A percentile compares a stretch with the other conserved stretches of the same genome.
Conservation (phyloP, 257 asterid genomes). For the Solanum acaule region DNA sequence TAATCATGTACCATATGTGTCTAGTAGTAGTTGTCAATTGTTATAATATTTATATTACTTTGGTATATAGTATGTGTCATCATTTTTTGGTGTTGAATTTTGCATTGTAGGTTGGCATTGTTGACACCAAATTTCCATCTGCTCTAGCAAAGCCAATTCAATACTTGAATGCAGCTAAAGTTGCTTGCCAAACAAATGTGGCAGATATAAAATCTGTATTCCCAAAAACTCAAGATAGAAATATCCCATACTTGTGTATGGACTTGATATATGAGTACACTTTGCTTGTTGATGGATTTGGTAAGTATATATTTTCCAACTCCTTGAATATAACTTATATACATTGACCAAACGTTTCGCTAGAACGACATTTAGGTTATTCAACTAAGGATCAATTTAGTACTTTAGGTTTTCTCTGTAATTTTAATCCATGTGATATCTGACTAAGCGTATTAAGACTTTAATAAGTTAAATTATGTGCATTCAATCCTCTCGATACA, state of each 20-base stretch:
- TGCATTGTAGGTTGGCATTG: slow-evolving; percentile 21
- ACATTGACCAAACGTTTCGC: neutral
- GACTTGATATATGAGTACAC: slow-evolving; percentile 43
- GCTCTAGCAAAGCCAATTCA: slow-evolving; percentile 16
- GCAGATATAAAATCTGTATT: slow-evolving; percentile 4
- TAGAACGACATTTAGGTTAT: too few species aligned
- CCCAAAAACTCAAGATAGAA: slow-evolving; percentile 7
- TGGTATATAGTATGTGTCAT: neutral
- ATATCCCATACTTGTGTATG: slow-evolving; percentile 40
- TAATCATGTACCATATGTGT: too few species aligned
- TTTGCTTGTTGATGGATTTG: slow-evolving; percentile 43
- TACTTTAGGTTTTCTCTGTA: neutral
- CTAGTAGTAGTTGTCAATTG: too few species aligned
- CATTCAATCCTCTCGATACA: accelerated
- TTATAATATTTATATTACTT: neutral
- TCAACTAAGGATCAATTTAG: neutral
- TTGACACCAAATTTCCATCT: neutral
- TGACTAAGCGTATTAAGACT: neutral
- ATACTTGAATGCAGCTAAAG: slow-evolving; percentile 29
- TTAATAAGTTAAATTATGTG: neutral
- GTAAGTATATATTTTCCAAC: neutral
- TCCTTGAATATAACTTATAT: neutral
- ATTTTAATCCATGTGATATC: neutral
- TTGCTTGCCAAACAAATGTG: slow-evolving; percentile 26
- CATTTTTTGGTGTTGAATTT: neutral